Base-by-base conservation (phyloP, 345 rosid species). In the Acer campestre region DNA sequence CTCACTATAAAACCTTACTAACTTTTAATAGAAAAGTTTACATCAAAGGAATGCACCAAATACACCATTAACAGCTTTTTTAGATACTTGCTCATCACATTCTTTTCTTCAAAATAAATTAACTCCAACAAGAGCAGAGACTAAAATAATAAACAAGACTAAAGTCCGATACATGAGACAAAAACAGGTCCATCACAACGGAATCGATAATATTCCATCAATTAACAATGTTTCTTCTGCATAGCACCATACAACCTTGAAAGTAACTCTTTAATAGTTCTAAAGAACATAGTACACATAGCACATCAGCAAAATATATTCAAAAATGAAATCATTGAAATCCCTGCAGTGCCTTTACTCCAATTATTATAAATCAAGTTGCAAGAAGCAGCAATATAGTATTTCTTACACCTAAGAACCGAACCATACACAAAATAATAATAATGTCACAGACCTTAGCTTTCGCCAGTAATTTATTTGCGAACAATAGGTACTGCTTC, bases 401-500 rank as follows among this genome's bases (percentile, higher is more conserved):
- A n/a, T n/a, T 40, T 20, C 59, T 38, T 13, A 58, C 3, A 22
- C 6, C 29, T 56, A 35, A 6, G 51, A 72, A 72, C 25, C 1
- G 18, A 51, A 70, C 46, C n/a, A 35, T 0, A 49, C 2, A 12
- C 9, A 10, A 42, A 62, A 71, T 10, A 48, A n/a, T 4, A 76
- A n/a, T 4, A 76, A 75, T 13, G 78, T 78, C 29, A 78, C 77
- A 77, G 49, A 90, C 98, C 91, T 88, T 86, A 25, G 98, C 76
- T 83, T 90, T 93, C 0, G 75, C 79, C 71, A 87, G 88, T 31
- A 90, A 78, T 77, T 89, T 92, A 76, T 87, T 82, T 3, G 63
- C 88, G 63, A 93, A 90, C 58, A 81, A 53, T 73, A 90, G 77
- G 80, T 90, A 93, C 73, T 81, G 94, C 86, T 90, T 93, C 85